These are phyloP conservation scores for Imleria badia DNA, from an alignment of 768 basidiomycete species.

Conservation along the genomic window DNA sequence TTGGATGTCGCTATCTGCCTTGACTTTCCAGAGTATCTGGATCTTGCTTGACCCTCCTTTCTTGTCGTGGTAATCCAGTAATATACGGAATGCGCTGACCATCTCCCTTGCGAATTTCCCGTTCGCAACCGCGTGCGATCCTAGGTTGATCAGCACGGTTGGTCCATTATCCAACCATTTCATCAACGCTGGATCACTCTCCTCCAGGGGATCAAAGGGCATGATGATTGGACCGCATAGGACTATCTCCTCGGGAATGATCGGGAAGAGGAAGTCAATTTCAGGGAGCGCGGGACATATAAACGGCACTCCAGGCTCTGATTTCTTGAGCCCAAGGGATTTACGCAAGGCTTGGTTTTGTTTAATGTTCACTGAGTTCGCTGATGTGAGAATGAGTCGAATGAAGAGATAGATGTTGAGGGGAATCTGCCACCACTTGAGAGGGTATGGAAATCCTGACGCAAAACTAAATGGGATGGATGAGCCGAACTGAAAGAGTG, in stretches of 20 bases:
- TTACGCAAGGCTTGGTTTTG: not conserved
- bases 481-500: not conserved
- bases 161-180: too few relatives aligned
- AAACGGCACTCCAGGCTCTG: not conserved
- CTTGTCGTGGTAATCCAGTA: conserved; percentile 1
- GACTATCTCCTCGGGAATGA: conserved; percentile 7
- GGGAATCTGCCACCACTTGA: too few relatives aligned
- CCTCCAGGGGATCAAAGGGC: conserved; percentile 2
- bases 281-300: conserved; percentile 4
- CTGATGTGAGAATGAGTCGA: not conserved
- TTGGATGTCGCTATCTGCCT: not conserved
- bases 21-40: conserved; percentile 10
- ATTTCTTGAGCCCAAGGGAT: not conserved
- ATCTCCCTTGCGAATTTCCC: not conserved
- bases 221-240: conserved; percentile 9
- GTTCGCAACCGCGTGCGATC: not conserved
- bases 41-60: not conserved
- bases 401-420: conserved; percentile 9
- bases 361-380: not conserved
- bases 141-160: conserved; percentile 11
- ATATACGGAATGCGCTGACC: conserved; percentile 3
- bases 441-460: conserved; percentile 11
- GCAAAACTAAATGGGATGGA: not conserved
- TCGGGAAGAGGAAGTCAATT: not conserved
- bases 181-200: conserved; percentile 2